Evolutionary conservation across 2,329 filamentous ascomycete genomes (phyloP).

Genomic region (Catunica adiposa): DNA sequence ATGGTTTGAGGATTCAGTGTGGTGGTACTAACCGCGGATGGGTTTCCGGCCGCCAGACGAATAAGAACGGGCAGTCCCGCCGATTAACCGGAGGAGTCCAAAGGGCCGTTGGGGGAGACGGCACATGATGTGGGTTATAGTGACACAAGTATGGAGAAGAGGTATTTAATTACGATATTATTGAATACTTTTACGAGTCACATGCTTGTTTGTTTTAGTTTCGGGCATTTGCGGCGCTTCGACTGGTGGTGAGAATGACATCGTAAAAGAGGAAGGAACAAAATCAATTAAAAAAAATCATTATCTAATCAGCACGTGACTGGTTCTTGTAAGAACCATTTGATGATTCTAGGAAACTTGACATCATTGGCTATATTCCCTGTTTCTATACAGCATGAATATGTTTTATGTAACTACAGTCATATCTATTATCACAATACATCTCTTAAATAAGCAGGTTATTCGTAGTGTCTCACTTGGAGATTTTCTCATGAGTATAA

Average conservation of each 20-base stretch:
- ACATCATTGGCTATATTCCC: too few species aligned
- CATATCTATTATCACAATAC: too few species aligned
- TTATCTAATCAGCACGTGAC: conserved; percentile 13
- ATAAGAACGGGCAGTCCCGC: conserved; percentile 4
- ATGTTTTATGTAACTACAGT: too few species aligned
- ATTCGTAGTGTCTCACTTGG: too few species aligned
- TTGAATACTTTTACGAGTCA: background rate
- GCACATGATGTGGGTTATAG: background rate
- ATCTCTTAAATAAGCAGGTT: too few species aligned
- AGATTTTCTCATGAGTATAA: too few species aligned
- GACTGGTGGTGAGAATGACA: background rate
- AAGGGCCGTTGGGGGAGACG: too few species aligned
- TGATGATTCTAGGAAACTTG: background rate
- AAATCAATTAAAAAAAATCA: conserved; percentile 6
- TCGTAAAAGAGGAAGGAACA: background rate
- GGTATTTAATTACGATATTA: background rate
- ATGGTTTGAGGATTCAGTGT: too few species aligned
- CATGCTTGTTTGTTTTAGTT: background rate
- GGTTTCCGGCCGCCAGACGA: conserved; percentile 6
- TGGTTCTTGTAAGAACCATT: too few species aligned
- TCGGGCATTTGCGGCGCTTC: background rate
- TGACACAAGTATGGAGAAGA: background rate
- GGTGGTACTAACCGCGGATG: conserved; percentile 27
- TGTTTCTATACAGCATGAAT: too few species aligned
- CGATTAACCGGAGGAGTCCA: background rate